Evolutionary conservation across 768 basidiomycete genomes (phyloP), one percentile per base, ranked within the genome.

Genomic region (Mycena floridula): DNA sequence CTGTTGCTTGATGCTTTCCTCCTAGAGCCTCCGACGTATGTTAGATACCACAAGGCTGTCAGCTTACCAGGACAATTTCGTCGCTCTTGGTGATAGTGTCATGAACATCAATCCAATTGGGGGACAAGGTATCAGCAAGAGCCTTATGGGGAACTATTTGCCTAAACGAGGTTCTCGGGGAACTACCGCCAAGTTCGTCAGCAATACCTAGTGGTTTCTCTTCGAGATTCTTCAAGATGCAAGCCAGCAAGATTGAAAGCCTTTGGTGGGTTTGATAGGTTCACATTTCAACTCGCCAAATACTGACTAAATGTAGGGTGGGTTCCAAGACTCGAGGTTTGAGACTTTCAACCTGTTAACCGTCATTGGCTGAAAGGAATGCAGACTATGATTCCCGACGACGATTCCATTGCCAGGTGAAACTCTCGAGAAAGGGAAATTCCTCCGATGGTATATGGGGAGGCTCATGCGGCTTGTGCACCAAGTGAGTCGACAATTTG

Each of bases 81-180:
- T 65, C 27, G 65, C 63, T 1, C 5, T 66, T 23, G 66, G 65
- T n/a, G 66, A 67, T 40, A 58, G 62, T 27, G 54, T 61, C 8
- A 59, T 65, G 62, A 30, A n/a, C 9, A 30, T 30, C n/a, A 30
- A 30, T n/a, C 28, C 28, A 9, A n/a, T 22, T 20, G 18, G 24
- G 15, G 30, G 45, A 27, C 49, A 52, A 24, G 57, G 58, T 7
- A 40, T 39, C 24, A 53, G 49, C 3, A 55, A 55, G 43, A 54
- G 49, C 16, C 25, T 44, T 6, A 16, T 55, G 0, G 57, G 57
- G 13, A n/a, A 54, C 46, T 12, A 23, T 54, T 15, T 46, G 45
- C 3, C 27, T 57, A 3, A 40, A 50, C 32, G 39, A 32, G n/a
- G 7, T 47, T 9, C 37, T 59, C 9, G 21, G 28, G 12, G 28